Evolutionary conservation across 1,139 yeast species (phyloP).

Genomic region (Lodderomyces metapsilosis): DNA sequence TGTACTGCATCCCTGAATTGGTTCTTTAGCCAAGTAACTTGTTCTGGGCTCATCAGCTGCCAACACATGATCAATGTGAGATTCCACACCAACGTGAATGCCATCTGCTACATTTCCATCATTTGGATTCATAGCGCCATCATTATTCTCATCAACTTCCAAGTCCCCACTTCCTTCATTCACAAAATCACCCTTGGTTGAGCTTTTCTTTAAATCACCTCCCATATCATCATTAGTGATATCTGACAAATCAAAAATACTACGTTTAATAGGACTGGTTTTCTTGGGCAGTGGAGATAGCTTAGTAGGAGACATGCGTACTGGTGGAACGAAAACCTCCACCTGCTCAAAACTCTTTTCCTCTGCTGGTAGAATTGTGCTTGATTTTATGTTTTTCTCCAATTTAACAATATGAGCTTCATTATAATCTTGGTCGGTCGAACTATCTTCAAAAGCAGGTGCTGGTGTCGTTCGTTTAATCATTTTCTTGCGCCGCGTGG

Average conservation of each 20-base stretch:
- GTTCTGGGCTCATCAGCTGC: neutral
- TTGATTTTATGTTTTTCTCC: conserved; percentile 9
- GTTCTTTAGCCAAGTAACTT: neutral
- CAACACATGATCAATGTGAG: too few relatives aligned
- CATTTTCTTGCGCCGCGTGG: conserved; percentile 7
- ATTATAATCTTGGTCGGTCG: conserved; percentile 11
- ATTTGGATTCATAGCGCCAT: neutral
- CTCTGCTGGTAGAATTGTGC: conserved; percentile 5
- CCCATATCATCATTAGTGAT: neutral
- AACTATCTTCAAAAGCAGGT: conserved; percentile 8
- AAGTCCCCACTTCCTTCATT: neutral
- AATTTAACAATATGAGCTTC: conserved; percentile 12
- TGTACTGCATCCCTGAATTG: conserved; percentile 9
- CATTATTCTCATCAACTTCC: neutral
- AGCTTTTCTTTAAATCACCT: neutral
- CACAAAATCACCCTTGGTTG: neutral
- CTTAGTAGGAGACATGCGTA: conserved; percentile 10
- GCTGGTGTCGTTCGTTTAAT: conserved; percentile 4
- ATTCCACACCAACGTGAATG: neutral
- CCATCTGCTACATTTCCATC: neutral
- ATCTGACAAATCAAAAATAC: conserved; percentile 16
- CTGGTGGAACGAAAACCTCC: neutral
- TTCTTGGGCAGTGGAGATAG: conserved; percentile 7
- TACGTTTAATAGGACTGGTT: conserved; percentile 9
- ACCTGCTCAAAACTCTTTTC: neutral